Conservation (phyloP, 1,284 basidiomycete species). For the Neolentinus lepideus region DNA sequence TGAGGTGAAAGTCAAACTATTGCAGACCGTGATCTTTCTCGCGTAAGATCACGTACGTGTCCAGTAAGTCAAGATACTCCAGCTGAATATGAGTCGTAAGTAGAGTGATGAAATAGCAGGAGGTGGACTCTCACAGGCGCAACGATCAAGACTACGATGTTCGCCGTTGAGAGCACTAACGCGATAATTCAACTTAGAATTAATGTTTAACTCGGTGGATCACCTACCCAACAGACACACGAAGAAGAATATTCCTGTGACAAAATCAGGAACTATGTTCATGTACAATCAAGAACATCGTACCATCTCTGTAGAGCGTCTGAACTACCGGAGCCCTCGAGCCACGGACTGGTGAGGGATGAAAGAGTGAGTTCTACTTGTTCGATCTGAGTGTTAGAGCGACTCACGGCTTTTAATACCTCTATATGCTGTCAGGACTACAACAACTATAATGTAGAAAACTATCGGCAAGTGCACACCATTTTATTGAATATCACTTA, state of each 20-base stretch:
- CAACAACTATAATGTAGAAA: neutral
- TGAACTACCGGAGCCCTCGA: neutral
- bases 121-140: neutral
- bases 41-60: no score
- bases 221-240: neutral
- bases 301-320: neutral
- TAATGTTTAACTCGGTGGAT: no score
- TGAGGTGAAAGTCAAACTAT: no score
- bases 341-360: neutral
- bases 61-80: neutral
- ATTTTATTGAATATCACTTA: no score
- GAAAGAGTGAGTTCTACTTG: no score
- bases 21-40: no score
- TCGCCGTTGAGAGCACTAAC: neutral
- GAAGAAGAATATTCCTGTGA: constrained; percentile 1
- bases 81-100: neutral
- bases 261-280: neutral
- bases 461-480: no score
- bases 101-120: neutral
- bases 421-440: neutral
- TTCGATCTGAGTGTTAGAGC: no score
- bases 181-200: neutral
- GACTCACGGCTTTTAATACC: neutral
- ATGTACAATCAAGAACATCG: neutral
- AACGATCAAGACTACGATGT: neutral